Conservation (phyloP, 495 filamentous ascomycete genomes). For the Aspergillus nidulans region DNA sequence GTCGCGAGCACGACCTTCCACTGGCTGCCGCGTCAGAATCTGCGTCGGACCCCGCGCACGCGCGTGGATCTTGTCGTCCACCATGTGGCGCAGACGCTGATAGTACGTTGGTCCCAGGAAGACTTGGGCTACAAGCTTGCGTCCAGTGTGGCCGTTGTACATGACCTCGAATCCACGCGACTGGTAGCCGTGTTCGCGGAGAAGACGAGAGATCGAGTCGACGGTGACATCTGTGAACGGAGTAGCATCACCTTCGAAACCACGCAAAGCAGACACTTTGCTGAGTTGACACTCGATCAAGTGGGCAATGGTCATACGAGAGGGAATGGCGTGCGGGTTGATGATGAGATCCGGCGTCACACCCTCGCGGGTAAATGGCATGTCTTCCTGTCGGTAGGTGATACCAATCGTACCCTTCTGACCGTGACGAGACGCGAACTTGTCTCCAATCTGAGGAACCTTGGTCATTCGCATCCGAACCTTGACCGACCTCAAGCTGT, state of each 20-base stretch:
- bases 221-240: slow-evolving; percentile 98
- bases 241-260: slow-evolving; percentile 93
- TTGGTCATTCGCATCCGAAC: slow-evolving; percentile 96
- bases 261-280: slow-evolving; percentile 87
- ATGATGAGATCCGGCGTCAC: slow-evolving; percentile 95
- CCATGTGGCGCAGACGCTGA: slow-evolving; percentile 97
- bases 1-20: slow-evolving; percentile 95
- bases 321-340: slow-evolving; percentile 99
- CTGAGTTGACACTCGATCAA: slow-evolving; percentile 97
- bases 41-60: slow-evolving; percentile 92
- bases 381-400: slow-evolving; percentile 94
- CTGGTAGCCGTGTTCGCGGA: slow-evolving; percentile 92
- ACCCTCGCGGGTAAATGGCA: slow-evolving; percentile 94
- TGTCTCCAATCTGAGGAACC: slow-evolving; percentile 97
- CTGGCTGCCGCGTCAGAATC: slow-evolving; percentile 96
- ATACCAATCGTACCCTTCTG: slow-evolving; percentile 99
- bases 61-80: slow-evolving; percentile 99
- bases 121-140: slow-evolving; percentile 87
- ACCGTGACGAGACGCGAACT: slow-evolving; percentile 97
- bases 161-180: slow-evolving; percentile 96
- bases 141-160: slow-evolving; percentile 96
- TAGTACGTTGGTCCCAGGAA: slow-evolving; percentile 99
- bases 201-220: slow-evolving; percentile 80
- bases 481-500: slow-evolving; percentile 88
- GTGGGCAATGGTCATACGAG: slow-evolving; percentile 99